Base-by-base conservation (phyloP, 257 asterid genomes). In the Thymus quinquecostatus region DNA sequence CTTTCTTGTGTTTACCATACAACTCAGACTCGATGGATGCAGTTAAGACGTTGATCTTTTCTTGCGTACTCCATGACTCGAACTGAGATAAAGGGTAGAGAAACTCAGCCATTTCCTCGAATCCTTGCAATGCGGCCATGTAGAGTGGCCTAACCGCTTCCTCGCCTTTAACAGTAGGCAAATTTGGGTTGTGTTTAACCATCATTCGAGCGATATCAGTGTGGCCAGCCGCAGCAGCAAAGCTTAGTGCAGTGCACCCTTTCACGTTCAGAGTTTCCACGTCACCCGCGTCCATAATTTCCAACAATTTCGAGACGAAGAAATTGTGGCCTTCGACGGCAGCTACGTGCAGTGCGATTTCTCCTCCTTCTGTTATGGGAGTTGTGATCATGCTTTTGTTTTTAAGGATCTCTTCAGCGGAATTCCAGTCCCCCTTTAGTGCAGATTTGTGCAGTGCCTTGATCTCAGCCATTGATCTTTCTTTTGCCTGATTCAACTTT, bases 221-320 rank as follows among this genome's bases (percentile, higher is more conserved):
- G 50, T 82, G 72, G 5, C 86, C 86, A 8, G 75, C 77, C 5
- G 79, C 82, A 14, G 86, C 86, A 43, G 77, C 86, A 28, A 82
- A 82, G 54, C 64, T 61, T 0, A 82, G 82, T 0, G 86, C 82
- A 6, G 82, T 82, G 66, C 70, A 60, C 2, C 80, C 80, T 13
- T 60, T 73, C 1, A 5, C 5, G 21, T 76, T 82, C 12, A 4
- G 64, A 40, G 77, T 69, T 60, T 59, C 71, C 14, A 74, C 1
- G 36, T 79, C 82, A 0, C 11, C 5, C 0, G 1, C 28, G 0
- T 2, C 60, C 78, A 82, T 69, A 0, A 0, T 13, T 0, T 27
- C 27, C 8, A 82, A 14, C 40, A 79, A 55, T 8, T 82, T 79
- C 0, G 49, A 1, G 9, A 76, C 80, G 13, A 76, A 77, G 43